Base-by-base conservation (phyloP, 768 basidiomycete species). In the Pholiota microspora region DNA sequence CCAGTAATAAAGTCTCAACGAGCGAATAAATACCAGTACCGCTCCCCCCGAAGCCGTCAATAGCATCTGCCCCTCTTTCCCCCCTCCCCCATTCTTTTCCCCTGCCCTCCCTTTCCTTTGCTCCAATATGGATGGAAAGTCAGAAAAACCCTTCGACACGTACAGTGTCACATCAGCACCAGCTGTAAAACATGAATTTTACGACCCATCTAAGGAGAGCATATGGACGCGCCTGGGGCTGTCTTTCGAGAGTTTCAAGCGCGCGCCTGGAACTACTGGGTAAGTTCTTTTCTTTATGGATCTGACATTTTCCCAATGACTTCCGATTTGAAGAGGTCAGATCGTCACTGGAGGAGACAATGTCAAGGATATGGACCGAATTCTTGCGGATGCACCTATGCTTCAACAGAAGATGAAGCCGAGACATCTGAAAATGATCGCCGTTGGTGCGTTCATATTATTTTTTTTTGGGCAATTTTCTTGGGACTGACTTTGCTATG, bases 401-500 rank as follows among this genome's bases (percentile, higher is more conserved):
- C 63, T 78, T 16, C 77, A 78, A 54, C 74, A 75, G 56, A 75
- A 77, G 65, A 75, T 78, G 75, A 77, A 77, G 66, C 73, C 73
- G 8, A 64, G 77, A 35, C 77, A 78, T 68, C 55, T 78, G 25
- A 63, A 69, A 49, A 77, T 78, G 77, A 78, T 78, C 63, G 77
- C 77, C 55, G 75, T 78, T 48, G 77, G 76, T 76, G 32, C 56
- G 76, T 65, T n/a, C n/a, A n/a, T 3, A 6, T n/a, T 23, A 5
- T 21, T 29, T 38, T 21, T 25, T 27, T 16, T 29, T 8, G n/a
- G 7, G 21, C 25, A 5, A n/a, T 36, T n/a, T 38, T 16, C 36
- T n/a, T n/a, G n/a, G n/a, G 34, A 36, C 13, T 36, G 3, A 28
- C 25, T n/a, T 25, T 34, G 16, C 23, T 15, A 8, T 18, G 5